Evolutionary conservation across 352 stramenopile species (phyloP), one percentile per base, ranked within the genome.

Genomic region (Phytophthora meadii): DNA sequence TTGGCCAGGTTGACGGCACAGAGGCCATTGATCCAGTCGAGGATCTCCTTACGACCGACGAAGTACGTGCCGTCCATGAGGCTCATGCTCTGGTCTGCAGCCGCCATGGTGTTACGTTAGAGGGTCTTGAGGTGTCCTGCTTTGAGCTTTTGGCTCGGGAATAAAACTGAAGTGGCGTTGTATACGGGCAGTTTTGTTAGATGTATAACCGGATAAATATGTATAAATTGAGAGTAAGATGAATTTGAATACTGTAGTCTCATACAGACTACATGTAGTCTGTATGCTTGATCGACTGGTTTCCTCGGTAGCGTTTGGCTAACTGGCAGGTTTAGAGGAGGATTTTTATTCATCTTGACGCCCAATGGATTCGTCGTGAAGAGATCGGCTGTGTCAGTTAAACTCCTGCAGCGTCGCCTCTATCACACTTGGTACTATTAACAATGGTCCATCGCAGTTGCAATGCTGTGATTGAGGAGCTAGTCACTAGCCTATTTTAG

Each of bases 11-110:
- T 97, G 27, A 98, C 81, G 56, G 90, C 78, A 59, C 99, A 94
- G 15, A 98, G 89, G n/a, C 70, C 74, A 78, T 99, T 99, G 61
- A 99, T 89, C 95, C 98, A 99, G 54, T 99, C 93, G 36, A 99
- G 72, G 60, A 99, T 97, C 74, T 99, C 97, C 59, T 97, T 98
- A 24, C 96, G 91, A 6, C 95, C 97, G 45, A 98, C 94, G 81
- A 98, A 98, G 86, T 98, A 99, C 61, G 96, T 97, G 61, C 90
- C 88, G 77, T 98, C 95, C 96, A 99, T 99, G 80, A 99, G 97
- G 55, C 90, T 93, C 76, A 96, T 96, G 69, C 80, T 92, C 82
- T 95, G 85, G 62, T 94, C 88, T 25, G 85, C 82, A 37, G 83
- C 78, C 54, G 84, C 79, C 87, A 93, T 94, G 14, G 12, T 40